These are phyloP conservation scores for Crithidia acanthocephali DNA, from an alignment of 208 protist genomes.

Conservation along the genomic window DNA sequence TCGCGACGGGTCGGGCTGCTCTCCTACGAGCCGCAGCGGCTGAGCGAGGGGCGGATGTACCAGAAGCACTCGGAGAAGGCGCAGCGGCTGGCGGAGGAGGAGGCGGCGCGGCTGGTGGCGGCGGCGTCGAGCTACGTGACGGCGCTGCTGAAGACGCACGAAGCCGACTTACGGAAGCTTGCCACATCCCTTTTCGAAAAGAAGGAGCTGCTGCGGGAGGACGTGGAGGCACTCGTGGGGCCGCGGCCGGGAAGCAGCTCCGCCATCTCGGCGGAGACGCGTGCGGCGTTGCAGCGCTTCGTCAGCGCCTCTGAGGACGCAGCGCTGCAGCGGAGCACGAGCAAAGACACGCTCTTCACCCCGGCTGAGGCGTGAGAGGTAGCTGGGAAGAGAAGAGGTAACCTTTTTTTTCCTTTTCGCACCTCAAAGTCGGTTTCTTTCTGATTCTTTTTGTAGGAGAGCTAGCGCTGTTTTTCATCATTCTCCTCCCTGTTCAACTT, in stretches of 20 bases:
- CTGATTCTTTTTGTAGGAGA: too few relatives aligned
- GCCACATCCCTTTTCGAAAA: slow-evolving; percentile 52
- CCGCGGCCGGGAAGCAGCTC: slow-evolving; percentile 27
- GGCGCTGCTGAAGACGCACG: slow-evolving; percentile 52
- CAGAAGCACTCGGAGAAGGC: slow-evolving; percentile 68
- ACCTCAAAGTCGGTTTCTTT: too few relatives aligned
- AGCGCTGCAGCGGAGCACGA: slow-evolving; percentile 34
- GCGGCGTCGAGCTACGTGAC: slow-evolving; percentile 55
- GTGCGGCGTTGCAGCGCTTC: slow-evolving; percentile 59
- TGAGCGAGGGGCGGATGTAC: slow-evolving; percentile 78
- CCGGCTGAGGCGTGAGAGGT: slow-evolving; percentile 8
- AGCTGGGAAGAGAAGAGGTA: too few relatives aligned
- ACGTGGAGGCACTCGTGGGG: slow-evolving; percentile 70
- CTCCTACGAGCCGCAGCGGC: slow-evolving; percentile 74
- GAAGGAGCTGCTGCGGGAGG: slow-evolving; percentile 78
- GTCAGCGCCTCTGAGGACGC: slow-evolving; percentile 48
- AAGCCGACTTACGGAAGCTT: slow-evolving; percentile 48
- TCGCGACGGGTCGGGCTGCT: slow-evolving; percentile 72
- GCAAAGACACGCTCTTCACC: slow-evolving; percentile 27
- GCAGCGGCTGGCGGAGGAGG: slow-evolving; percentile 67
- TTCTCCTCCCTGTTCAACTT: too few relatives aligned
- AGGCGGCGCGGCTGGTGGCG: slow-evolving; percentile 65
- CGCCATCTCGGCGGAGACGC: slow-evolving; percentile 40
- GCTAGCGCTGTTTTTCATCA: too few relatives aligned
- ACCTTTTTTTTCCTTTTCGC: too few relatives aligned